phyloP scores from a whole-genome alignment of 768 basidiomycete genomes.

The Xanthoconium stramineum region DNA sequence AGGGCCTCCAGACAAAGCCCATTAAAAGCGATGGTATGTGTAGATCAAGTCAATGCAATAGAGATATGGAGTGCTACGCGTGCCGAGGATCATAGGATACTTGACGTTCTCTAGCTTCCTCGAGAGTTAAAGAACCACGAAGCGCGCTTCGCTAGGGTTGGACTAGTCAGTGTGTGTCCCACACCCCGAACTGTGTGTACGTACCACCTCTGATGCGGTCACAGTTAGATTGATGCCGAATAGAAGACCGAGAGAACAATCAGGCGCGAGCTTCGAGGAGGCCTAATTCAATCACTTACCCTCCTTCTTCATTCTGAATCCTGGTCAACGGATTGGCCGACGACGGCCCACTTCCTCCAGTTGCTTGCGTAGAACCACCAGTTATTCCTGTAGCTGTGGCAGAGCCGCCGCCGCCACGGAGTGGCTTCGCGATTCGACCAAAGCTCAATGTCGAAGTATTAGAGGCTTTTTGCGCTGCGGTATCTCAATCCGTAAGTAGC shows the following conservation, averaged over 20 bases:
- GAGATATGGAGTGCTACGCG: constrained; percentile 12
- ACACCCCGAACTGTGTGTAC: constrained; percentile 18
- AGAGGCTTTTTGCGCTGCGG: constrained; percentile 69
- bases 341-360: constrained; percentile 41
- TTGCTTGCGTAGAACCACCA: constrained; percentile 39
- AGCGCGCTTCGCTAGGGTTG: constrained; percentile 72
- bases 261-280: constrained; percentile 8
- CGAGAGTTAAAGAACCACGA: constrained; percentile 93
- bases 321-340: constrained; percentile 64
- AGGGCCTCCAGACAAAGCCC: constrained; percentile 7
- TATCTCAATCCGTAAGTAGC: constrained; percentile 28
- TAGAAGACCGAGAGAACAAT: constrained; percentile 17
- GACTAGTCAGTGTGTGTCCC: constrained; percentile 27
- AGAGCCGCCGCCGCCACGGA: constrained; percentile 86
- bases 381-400: constrained; percentile 37
- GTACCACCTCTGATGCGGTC: constrained; percentile 32
- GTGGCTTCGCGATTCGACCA: constrained; percentile 94
- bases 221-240: constrained; percentile 15
- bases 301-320: constrained; percentile 78
- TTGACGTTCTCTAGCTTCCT: constrained; percentile 37
- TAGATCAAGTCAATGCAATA: constrained; percentile 26
- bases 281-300: constrained; percentile 41
- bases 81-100: constrained; percentile 12
- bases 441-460: constrained; percentile 73
- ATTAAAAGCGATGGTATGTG: constrained; percentile 28